phyloP scores from a whole-genome alignment of 352 stramenopile species.

The Thalassiosira exigua region DNA sequence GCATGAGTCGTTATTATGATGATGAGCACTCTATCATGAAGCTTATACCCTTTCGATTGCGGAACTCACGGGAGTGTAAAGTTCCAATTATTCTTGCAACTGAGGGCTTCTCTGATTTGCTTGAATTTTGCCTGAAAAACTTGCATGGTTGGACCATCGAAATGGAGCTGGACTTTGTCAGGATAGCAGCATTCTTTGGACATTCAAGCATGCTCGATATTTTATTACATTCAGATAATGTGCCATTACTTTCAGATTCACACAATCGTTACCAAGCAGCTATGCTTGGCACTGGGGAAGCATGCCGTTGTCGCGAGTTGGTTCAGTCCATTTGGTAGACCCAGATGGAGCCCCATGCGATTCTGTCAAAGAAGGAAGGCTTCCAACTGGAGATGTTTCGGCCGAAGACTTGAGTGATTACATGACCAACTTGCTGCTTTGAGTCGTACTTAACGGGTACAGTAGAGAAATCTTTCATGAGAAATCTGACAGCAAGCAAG shows the following conservation, averaged over 20 bases:
- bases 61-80: background rate
- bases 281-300: constrained; percentile 26
- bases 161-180: constrained; percentile 22
- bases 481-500: too few relatives aligned
- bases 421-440: background rate
- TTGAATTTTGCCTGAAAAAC: constrained; percentile 17
- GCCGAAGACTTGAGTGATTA: background rate
- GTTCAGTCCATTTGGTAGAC: background rate
- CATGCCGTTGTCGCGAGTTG: constrained; percentile 16
- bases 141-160: constrained; percentile 21
- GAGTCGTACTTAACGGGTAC: too few relatives aligned
- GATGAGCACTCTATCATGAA: background rate
- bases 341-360: background rate
- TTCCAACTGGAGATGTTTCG: background rate
- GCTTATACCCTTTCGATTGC: background rate
- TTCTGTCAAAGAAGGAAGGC: background rate
- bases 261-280: constrained; percentile 10
- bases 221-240: background rate
- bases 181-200: constrained; percentile 22
- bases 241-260: constrained; percentile 4
- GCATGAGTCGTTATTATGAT: background rate
- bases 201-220: constrained; percentile 19
- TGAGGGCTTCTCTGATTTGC: constrained; percentile 21
- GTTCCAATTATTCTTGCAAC: constrained; percentile 13
- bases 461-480: too few relatives aligned